Percentiles rank a stretch among this genome's conserved stretches.
Evolutionary conservation across 208 protist species (phyloP).

Genomic region (Wallacemonas sp.): DNA sequence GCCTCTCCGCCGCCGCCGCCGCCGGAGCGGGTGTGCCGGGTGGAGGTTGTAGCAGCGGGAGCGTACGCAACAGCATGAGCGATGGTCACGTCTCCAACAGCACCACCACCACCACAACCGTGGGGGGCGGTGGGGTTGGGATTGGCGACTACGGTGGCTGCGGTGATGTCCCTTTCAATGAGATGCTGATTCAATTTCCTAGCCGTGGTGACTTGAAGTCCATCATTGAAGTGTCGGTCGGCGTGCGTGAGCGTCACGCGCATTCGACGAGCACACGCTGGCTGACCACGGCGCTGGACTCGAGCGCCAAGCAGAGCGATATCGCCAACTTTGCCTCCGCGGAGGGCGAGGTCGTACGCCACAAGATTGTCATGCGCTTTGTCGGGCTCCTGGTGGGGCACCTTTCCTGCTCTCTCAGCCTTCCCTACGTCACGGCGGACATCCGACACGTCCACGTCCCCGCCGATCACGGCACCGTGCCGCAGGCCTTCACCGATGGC

Average conservation of each 20-base stretch:
- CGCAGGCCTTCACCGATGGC: constrained; percentile 13
- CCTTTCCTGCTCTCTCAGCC: constrained; percentile 51
- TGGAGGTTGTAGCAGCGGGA: constrained; percentile 6
- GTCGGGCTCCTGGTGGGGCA: constrained; percentile 63
- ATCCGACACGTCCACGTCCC: constrained; percentile 26
- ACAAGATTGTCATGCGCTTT: constrained; percentile 64
- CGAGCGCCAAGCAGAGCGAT: background rate
- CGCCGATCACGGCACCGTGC: constrained; percentile 11
- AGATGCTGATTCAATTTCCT: constrained; percentile 55
- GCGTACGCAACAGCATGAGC: background rate
- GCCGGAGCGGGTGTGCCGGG: constrained; percentile 18
- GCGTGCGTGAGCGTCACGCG: constrained; percentile 47
- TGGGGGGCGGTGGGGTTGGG: too few species aligned
- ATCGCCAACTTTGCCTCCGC: constrained; percentile 51
- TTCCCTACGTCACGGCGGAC: constrained; percentile 38
- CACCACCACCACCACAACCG: too few species aligned
- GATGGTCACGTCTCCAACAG: background rate
- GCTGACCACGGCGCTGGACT: constrained; percentile 43
- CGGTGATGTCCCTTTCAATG: constrained; percentile 23
- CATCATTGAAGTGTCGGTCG: constrained; percentile 60
- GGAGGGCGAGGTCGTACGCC: constrained; percentile 46
- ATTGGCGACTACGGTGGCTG: constrained; percentile 15
- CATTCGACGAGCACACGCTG: constrained; percentile 61
- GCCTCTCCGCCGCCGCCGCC: constrained; percentile 21
- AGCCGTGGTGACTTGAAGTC: constrained; percentile 52